Conservation (phyloP, 2,329 filamentous ascomycete species). For the Colletotrichum cereale region DNA sequence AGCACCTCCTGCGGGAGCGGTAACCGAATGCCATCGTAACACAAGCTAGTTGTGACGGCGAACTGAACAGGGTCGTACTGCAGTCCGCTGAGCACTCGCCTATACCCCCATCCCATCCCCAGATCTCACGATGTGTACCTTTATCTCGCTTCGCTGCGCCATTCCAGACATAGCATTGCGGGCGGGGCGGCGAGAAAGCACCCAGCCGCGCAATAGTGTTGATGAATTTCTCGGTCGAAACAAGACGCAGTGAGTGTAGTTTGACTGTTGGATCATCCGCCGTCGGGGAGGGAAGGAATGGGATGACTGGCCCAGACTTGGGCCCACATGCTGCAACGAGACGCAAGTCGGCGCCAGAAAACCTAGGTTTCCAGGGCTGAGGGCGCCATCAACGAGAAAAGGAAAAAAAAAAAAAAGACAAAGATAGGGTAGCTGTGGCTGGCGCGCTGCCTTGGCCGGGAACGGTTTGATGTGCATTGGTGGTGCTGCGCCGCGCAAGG, state of each 20-base stretch:
- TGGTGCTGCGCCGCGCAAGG: conserved; percentile 26
- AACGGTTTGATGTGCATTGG: conserved; percentile 16
- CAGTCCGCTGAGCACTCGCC: background rate
- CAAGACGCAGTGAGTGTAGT: background rate
- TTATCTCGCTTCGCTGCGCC: conserved; percentile 20
- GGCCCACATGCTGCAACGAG: conserved; percentile 14
- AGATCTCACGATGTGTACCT: background rate
- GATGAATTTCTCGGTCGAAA: conserved; percentile 8
- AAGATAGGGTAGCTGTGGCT: conserved; percentile 8
- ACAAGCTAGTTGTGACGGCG: conserved; percentile 11
- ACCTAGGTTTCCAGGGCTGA: conserved; percentile 10
- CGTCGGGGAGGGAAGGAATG: background rate
- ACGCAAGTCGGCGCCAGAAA: conserved; percentile 9
- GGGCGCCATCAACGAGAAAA: conserved; percentile 9
- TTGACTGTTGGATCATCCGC: background rate
- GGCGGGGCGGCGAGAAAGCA: conserved; percentile 7
- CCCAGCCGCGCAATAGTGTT: background rate
- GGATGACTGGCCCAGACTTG: conserved; percentile 12
- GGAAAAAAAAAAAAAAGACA: too few relatives aligned
- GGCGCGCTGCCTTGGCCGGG: conserved; percentile 15
- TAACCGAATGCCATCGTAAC: conserved; percentile 30
- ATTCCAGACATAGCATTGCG: conserved; percentile 21
- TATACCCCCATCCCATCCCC: background rate
- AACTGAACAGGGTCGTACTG: conserved; percentile 12
- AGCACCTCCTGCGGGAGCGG: conserved; percentile 23